These are phyloP conservation scores for Fusarium globosum DNA, from an alignment of 2,329 filamentous ascomycete genomes.

Conservation along the genomic window DNA sequence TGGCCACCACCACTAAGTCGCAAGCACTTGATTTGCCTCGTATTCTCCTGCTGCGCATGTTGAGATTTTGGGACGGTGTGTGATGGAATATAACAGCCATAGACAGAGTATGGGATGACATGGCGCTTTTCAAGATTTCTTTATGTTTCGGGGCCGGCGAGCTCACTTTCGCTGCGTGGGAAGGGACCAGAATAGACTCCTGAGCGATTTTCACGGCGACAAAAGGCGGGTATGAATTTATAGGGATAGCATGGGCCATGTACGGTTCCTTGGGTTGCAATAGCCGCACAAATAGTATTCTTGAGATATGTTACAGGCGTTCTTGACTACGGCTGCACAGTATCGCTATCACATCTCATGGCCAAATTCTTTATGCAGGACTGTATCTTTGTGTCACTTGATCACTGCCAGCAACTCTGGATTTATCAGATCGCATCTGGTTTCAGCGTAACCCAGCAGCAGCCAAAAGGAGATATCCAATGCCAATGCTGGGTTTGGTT, in stretches of 20 bases:
- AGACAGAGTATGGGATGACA: slow-evolving; percentile 23
- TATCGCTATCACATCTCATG: not conserved
- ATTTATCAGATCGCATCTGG: not conserved
- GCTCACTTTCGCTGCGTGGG: slow-evolving; percentile 29
- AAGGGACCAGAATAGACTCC: slow-evolving; percentile 33
- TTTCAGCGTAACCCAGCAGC: not conserved
- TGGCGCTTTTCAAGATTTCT: slow-evolving; percentile 28
- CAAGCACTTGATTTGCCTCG: slow-evolving; percentile 4
- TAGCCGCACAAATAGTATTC: slow-evolving; percentile 18
- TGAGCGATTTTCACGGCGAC: slow-evolving; percentile 4
- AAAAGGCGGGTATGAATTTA: slow-evolving; percentile 18
- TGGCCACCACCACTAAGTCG: slow-evolving; percentile 74
- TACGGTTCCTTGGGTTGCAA: slow-evolving; percentile 25
- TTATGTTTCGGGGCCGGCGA: slow-evolving; percentile 34
- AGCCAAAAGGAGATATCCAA: slow-evolving; percentile 4
- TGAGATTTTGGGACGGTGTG: slow-evolving; percentile 2
- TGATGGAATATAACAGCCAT: slow-evolving; percentile 13
- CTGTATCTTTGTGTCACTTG: not conserved
- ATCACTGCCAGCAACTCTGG: not conserved
- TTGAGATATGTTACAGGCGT: slow-evolving; percentile 1
- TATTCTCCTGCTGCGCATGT: slow-evolving; percentile 19
- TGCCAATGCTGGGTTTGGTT: slow-evolving; percentile 4
- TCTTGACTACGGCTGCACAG: not conserved
- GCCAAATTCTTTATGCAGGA: not conserved
- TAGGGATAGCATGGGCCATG: slow-evolving; percentile 14